phyloP scores from a whole-genome alignment of 2,329 filamentous ascomycete genomes.

The Phyllosticta citribraziliensis region DNA sequence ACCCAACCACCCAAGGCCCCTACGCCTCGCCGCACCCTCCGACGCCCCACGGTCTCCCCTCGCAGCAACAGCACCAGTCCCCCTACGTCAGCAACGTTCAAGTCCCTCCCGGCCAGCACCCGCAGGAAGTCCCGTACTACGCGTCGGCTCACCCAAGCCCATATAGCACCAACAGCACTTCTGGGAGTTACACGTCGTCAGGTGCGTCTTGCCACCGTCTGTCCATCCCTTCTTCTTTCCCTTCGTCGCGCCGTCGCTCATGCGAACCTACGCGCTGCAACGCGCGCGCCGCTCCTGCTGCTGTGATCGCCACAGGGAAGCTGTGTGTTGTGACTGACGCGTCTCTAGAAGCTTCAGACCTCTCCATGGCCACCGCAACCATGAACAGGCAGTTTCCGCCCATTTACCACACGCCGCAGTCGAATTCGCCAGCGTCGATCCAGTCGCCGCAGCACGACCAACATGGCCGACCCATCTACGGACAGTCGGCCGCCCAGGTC shows the following conservation, averaged over 20 bases:
- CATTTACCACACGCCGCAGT: constrained; percentile 92
- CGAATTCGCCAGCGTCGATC: constrained; percentile 87
- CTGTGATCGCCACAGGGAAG: background rate
- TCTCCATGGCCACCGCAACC: constrained; percentile 53
- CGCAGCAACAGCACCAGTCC: constrained; percentile 38
- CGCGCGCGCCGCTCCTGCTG: background rate
- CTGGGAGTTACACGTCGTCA: constrained; percentile 76
- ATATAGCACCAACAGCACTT: constrained; percentile 73
- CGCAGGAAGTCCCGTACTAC: constrained; percentile 63
- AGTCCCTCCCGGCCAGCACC: constrained; percentile 50
- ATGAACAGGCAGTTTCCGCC: constrained; percentile 70
- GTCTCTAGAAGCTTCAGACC: constrained; percentile 61
- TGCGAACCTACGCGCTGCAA: background rate
- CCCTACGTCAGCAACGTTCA: constrained; percentile 61
- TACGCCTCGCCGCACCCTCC: constrained; percentile 61
- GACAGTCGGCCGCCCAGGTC: constrained; percentile 67
- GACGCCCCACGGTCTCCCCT: constrained; percentile 40
- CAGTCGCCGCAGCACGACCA: constrained; percentile 88
- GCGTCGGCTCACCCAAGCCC: constrained; percentile 60
- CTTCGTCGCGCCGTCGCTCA: background rate
- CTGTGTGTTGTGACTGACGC: constrained; percentile 36
- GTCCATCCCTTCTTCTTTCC: background rate
- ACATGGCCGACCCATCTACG: constrained; percentile 73
- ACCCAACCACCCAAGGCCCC: constrained; percentile 45
- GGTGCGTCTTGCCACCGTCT: constrained; percentile 20